Evolutionary conservation across 768 basidiomycete genomes (phyloP).

Genomic region (Hygrophoropsis aurantiaca): DNA sequence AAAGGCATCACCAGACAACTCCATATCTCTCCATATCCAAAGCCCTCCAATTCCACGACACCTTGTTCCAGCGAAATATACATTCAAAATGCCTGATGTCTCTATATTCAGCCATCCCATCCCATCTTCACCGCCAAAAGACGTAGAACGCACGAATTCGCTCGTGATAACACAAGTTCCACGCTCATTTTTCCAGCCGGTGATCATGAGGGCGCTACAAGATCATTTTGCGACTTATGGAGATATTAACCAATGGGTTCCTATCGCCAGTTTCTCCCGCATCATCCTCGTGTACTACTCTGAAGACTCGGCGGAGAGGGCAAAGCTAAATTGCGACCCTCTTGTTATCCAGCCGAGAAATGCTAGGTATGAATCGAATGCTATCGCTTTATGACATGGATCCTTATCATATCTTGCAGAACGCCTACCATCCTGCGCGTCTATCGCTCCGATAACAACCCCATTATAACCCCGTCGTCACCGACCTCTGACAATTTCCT

Average conservation of each 20-base stretch:
- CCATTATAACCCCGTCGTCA: constrained; percentile 43
- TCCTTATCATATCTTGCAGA: constrained; percentile 33
- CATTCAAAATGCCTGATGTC: constrained; percentile 25
- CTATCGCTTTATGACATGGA: constrained; percentile 6
- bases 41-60: too few relatives aligned
- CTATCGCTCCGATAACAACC: constrained; percentile 73
- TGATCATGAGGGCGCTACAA: constrained; percentile 62
- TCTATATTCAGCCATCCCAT: constrained; percentile 20
- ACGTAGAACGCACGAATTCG: constrained; percentile 64
- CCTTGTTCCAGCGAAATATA: constrained; percentile 2
- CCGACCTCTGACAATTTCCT: constrained; percentile 38
- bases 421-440: constrained; percentile 56
- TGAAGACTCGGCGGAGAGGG: constrained; percentile 63
- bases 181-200: constrained; percentile 71
- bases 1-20: constrained; percentile 4
- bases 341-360: constrained; percentile 54
- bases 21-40: constrained; percentile 6
- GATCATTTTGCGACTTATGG: constrained; percentile 79
- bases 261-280: constrained; percentile 76
- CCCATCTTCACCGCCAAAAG: background rate
- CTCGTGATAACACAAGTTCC: constrained; percentile 81
- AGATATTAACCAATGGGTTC: constrained; percentile 87
- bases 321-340: constrained; percentile 66
- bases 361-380: constrained; percentile 44
- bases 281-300: constrained; percentile 77